phyloP scores from a whole-genome alignment of 257 asterid species.

The Eustoma russellianum region DNA sequence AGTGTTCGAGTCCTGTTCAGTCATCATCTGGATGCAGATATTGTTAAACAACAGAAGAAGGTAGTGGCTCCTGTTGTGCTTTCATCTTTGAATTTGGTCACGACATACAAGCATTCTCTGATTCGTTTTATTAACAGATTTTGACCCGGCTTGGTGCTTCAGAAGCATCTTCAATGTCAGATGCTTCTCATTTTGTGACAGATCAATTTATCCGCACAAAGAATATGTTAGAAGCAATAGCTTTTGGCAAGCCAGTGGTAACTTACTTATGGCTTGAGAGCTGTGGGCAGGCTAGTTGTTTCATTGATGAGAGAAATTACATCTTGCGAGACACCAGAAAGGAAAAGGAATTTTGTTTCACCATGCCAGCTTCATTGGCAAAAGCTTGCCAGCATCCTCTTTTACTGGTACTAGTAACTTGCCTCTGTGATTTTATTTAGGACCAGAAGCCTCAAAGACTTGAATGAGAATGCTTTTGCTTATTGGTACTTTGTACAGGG shows the following conservation, averaged over 20 bases:
- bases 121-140: constrained; percentile 30
- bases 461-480: constrained; percentile 3
- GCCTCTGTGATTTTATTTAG: constrained; percentile 10
- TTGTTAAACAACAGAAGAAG: constrained; percentile 73
- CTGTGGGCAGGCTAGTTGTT: constrained; percentile 77
- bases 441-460: not conserved
- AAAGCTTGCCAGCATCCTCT: constrained; percentile 74
- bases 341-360: constrained; percentile 83
- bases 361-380: constrained; percentile 71
- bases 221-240: constrained; percentile 95
- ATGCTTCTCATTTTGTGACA: constrained; percentile 91
- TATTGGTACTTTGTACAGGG: constrained; percentile 52
- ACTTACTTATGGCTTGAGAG: constrained; percentile 83
- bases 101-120: constrained; percentile 5
- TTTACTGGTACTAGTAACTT: constrained; percentile 43
- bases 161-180: constrained; percentile 54
- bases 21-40: constrained; percentile 75
- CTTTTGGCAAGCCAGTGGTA: constrained; percentile 83
- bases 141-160: constrained; percentile 73
- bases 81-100: constrained; percentile 3
- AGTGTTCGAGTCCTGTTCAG: constrained; percentile 73
- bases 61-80: constrained; percentile 21
- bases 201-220: constrained; percentile 89
- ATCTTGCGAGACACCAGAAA: constrained; percentile 74
- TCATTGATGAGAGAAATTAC: constrained; percentile 69